Evolutionary conservation across 2,329 filamentous ascomycete species (phyloP).

Genomic region (Aspergillus fijiensis): DNA sequence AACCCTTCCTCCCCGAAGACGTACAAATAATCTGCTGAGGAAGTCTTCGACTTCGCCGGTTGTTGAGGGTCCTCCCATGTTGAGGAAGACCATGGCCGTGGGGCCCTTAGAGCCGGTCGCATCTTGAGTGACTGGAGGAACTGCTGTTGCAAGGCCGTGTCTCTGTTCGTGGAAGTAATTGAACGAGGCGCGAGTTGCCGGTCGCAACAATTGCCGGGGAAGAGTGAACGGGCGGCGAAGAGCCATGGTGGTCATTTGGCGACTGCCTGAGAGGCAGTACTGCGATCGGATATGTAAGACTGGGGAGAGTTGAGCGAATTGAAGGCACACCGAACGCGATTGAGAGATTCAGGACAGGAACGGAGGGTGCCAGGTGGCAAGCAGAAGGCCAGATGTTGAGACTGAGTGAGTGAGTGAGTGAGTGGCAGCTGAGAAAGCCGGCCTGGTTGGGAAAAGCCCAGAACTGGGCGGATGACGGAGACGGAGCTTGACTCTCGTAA

Average conservation of each 20-base stretch:
- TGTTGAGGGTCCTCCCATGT: constrained; percentile 95
- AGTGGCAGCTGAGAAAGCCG: neutral
- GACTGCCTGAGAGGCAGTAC: neutral
- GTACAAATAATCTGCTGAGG: constrained; percentile 85
- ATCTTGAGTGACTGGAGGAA: constrained; percentile 78
- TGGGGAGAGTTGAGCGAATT: neutral
- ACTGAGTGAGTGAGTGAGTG: too few relatives aligned
- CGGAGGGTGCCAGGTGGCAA: neutral
- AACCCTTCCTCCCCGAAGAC: constrained; percentile 31
- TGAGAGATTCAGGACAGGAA: neutral
- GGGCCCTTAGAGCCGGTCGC: constrained; percentile 70
- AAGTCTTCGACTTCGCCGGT: constrained; percentile 86
- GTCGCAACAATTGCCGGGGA: constrained; percentile 31
- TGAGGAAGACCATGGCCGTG: constrained; percentile 97
- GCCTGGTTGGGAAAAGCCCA: constrained; percentile 5
- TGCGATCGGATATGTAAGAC: neutral
- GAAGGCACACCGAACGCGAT: neutral
- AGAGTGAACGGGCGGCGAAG: constrained; percentile 39
- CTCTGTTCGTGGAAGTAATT: constrained; percentile 26
- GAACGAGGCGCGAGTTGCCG: constrained; percentile 23
- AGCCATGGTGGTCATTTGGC: constrained; percentile 35
- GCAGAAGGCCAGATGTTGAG: neutral
- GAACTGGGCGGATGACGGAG: constrained; percentile 20
- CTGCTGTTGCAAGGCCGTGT: constrained; percentile 57
- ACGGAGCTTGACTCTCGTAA: constrained; percentile 5